These are phyloP conservation scores for Antitrichia curtipendula DNA, from an alignment of 225 moss, liverwort and hornwort species.

Conservation along the genomic window DNA sequence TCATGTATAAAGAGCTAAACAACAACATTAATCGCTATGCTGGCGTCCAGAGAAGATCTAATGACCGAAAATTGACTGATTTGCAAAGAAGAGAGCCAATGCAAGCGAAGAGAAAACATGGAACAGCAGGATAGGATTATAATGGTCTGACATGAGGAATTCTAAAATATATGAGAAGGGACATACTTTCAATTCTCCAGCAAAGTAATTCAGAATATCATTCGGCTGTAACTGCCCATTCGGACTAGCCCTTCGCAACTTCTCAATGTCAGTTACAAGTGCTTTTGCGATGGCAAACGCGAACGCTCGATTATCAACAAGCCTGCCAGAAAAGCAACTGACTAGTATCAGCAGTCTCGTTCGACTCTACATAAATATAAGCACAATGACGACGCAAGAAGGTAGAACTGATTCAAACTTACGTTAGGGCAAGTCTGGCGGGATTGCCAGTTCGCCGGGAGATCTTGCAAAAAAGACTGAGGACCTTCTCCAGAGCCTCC, in stretches of 20 bases:
- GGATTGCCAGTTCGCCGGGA: conserved; percentile 60
- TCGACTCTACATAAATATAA: neutral
- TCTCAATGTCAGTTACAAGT: conserved; percentile 75
- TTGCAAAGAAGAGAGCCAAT: neutral
- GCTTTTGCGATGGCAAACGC: conserved; percentile 77
- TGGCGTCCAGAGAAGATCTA: neutral
- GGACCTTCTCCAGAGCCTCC: conserved; percentile 82
- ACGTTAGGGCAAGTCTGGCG: conserved; percentile 65
- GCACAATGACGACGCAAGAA: neutral
- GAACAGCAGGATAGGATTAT: neutral
- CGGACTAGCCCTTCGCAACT: conserved; percentile 51
- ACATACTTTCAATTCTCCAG: conserved; percentile 51
- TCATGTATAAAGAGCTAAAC: neutral
- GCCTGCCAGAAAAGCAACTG: conserved; percentile 33
- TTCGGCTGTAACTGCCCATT: conserved; percentile 56
- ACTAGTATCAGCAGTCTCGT: neutral
- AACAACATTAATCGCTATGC: neutral
- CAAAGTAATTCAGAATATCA: conserved; percentile 61
- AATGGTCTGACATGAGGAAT: neutral
- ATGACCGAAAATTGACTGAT: neutral
- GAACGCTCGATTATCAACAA: conserved; percentile 70
- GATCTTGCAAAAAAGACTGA: conserved; percentile 80
- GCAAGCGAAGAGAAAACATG: neutral
- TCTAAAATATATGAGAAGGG: neutral
- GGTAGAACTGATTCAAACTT: conserved; percentile 1